Conservation (phyloP, 78 protist species). For the Pelomyxa schiedti region DNA sequence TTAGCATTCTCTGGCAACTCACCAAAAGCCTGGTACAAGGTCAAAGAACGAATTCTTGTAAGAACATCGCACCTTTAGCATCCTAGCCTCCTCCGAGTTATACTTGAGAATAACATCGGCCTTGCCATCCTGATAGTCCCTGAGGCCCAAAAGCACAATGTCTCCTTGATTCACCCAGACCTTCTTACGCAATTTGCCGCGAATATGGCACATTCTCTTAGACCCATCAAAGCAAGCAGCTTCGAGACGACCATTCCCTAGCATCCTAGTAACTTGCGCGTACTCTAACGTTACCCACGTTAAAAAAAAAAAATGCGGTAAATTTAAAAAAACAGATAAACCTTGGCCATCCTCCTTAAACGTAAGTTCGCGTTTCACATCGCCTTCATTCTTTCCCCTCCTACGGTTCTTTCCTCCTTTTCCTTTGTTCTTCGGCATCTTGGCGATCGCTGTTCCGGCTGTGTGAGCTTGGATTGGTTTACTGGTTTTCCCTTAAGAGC, state of each 20-base stretch:
- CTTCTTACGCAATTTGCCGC: conserved; percentile 91
- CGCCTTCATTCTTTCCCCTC: conserved; percentile 83
- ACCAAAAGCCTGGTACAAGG: no score
- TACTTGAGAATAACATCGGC: conserved; percentile 92
- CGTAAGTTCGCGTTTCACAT: conserved; percentile 79
- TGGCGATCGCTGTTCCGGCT: no score
- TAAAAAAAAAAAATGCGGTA: no score
- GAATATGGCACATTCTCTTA: conserved; percentile 84
- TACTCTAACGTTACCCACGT: no score
- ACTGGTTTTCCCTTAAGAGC: no score
- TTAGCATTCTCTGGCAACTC: conserved; percentile 82
- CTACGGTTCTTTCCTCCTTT: conserved; percentile 94
- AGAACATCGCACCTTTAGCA: no score
- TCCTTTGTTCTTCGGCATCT: conserved; percentile 86
- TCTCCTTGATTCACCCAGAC: conserved; percentile 78
- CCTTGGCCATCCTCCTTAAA: conserved; percentile 95
- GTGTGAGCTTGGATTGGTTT: no score
- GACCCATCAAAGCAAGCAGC: conserved; percentile 91
- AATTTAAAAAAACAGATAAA: neutral
- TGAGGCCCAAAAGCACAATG: conserved; percentile 77
- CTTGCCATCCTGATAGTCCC: conserved; percentile 93
- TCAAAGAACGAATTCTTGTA: no score
- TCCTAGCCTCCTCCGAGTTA: conserved; percentile 88
- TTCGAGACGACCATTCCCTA: conserved; percentile 96
- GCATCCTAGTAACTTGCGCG: conserved; percentile 81